Percentiles rank a stretch among this genome's conserved stretches.
Conservation (phyloP, 192 early-diverging fungal species). For the Coemansia sp. region DNA sequence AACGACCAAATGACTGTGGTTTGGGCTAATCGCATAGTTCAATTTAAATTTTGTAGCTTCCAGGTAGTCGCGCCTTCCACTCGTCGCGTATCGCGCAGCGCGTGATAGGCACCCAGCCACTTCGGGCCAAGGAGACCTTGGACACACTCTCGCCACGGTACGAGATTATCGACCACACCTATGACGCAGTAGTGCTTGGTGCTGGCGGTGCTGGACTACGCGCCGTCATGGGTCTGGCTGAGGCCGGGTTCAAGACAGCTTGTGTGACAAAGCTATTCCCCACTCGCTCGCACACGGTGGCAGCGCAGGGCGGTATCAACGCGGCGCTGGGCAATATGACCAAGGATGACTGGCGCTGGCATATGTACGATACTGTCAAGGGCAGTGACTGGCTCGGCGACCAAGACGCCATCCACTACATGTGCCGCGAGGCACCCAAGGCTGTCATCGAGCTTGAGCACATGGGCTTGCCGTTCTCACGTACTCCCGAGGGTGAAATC, state of each 20-base stretch:
- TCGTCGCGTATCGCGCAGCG: slow-evolving; percentile 64
- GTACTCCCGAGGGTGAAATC: slow-evolving; percentile 96
- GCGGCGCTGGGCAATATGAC: slow-evolving; percentile 99
- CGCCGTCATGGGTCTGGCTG: slow-evolving; percentile 95
- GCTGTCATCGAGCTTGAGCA: slow-evolving; percentile 97
- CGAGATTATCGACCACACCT: slow-evolving; percentile 97
- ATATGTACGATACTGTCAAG: slow-evolving; percentile 99
- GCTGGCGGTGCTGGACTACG: slow-evolving; percentile 98
- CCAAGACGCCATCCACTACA: slow-evolving; percentile 99
- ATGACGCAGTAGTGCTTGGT: slow-evolving; percentile 98
- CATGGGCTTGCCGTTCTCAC: slow-evolving; percentile 97
- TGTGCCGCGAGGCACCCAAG: slow-evolving; percentile 97
- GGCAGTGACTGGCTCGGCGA: slow-evolving; percentile 99
- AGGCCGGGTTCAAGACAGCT: slow-evolving; percentile 94
- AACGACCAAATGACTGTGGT: background rate
- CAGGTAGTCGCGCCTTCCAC: slow-evolving; percentile 65
- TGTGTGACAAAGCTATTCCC: slow-evolving; percentile 99
- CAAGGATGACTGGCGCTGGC: slow-evolving; percentile 99
- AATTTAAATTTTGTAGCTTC: slow-evolving; percentile 24
- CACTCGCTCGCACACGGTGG: slow-evolving; percentile 97
- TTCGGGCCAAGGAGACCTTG: slow-evolving; percentile 72
- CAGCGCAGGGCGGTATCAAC: slow-evolving; percentile 99
- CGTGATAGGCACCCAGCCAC: slow-evolving; percentile 74
- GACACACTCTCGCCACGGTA: slow-evolving; percentile 67
- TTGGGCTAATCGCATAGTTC: background rate